A percentile compares a stretch with the other conserved stretches of the same genome.
These are phyloP conservation scores for Haberlea rhodopensis DNA, from an alignment of 257 asterid genomes.

Conservation along the genomic window DNA sequence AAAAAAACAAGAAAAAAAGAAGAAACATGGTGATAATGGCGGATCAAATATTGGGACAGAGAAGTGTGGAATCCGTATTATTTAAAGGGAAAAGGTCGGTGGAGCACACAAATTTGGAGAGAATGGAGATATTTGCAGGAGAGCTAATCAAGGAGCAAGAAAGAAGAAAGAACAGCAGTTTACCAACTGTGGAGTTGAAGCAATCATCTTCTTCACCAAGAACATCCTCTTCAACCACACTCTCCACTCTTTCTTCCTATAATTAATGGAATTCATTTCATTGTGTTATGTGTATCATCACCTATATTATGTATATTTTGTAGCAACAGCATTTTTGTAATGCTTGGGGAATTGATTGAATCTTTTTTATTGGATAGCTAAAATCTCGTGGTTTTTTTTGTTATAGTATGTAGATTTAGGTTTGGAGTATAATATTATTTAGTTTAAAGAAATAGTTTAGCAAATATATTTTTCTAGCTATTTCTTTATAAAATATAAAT, in stretches of 20 bases:
- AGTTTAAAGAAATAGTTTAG: too few species aligned
- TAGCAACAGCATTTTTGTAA: background rate
- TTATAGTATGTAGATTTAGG: too few species aligned
- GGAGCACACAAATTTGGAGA: slow-evolving; percentile 52
- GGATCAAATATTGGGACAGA: slow-evolving; percentile 55
- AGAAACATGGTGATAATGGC: slow-evolving; percentile 23
- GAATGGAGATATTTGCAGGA: slow-evolving; percentile 47
- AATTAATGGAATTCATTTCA: too few species aligned
- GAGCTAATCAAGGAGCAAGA: slow-evolving; percentile 64
- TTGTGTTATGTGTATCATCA: too few species aligned
- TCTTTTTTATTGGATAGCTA: too few species aligned
- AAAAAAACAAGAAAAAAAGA: background rate
- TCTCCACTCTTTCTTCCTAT: slow-evolving; percentile 53
- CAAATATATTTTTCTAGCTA: too few species aligned
- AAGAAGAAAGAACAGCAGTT: slow-evolving; percentile 46
- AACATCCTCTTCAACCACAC: slow-evolving; percentile 67
- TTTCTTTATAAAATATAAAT: too few species aligned
- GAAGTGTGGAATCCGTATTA: slow-evolving; percentile 62
- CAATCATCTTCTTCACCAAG: slow-evolving; percentile 43
- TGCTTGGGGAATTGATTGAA: background rate
- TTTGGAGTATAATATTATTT: too few species aligned
- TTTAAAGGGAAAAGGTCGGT: slow-evolving; percentile 66
- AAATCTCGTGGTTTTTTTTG: too few species aligned
- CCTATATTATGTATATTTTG: too few species aligned
- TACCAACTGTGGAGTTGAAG: slow-evolving; percentile 51